These are phyloP conservation scores for Pseudozyma sp. DNA, from an alignment of 1,284 basidiomycete species.

Conservation along the genomic window DNA sequence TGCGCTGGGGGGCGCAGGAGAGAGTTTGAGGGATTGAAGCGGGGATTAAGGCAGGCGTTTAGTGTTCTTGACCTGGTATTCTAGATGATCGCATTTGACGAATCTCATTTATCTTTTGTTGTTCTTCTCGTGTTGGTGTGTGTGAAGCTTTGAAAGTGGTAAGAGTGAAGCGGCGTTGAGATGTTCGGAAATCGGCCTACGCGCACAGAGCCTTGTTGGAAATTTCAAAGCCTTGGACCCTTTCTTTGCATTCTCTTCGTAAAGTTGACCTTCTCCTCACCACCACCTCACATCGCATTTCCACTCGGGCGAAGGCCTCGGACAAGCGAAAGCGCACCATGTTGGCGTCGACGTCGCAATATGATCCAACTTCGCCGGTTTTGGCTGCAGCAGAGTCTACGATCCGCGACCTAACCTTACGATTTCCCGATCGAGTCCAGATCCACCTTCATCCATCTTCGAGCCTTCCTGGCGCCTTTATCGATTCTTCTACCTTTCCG, in stretches of 20 bases:
- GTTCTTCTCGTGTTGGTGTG: no score
- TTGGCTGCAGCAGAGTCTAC: neutral
- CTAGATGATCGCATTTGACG: neutral
- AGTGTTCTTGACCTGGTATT: neutral
- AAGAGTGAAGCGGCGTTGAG: no score
- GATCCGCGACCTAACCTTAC: neutral
- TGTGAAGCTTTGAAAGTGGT: no score
- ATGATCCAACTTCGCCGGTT: neutral
- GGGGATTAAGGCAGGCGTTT: neutral
- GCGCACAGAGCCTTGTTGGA: no score
- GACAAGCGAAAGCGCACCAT: neutral
- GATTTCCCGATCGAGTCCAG: slow-evolving; percentile 20
- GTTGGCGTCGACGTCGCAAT: neutral
- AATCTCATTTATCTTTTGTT: neutral
- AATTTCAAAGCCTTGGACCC: no score
- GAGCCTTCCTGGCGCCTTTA: neutral
- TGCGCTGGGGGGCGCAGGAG: slow-evolving; percentile 44
- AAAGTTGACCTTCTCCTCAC: no score
- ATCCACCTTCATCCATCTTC: slow-evolving; percentile 34
- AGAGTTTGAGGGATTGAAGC: slow-evolving; percentile 49
- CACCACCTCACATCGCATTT: no score
- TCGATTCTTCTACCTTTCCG: neutral
- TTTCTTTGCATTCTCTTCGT: no score
- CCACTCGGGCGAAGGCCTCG: no score
- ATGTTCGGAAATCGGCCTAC: no score